Evolutionary conservation across 2,329 filamentous ascomycete genomes (phyloP), one percentile per base, ranked within the genome.

Genomic region (Ophiostoma angusticollis): DNA sequence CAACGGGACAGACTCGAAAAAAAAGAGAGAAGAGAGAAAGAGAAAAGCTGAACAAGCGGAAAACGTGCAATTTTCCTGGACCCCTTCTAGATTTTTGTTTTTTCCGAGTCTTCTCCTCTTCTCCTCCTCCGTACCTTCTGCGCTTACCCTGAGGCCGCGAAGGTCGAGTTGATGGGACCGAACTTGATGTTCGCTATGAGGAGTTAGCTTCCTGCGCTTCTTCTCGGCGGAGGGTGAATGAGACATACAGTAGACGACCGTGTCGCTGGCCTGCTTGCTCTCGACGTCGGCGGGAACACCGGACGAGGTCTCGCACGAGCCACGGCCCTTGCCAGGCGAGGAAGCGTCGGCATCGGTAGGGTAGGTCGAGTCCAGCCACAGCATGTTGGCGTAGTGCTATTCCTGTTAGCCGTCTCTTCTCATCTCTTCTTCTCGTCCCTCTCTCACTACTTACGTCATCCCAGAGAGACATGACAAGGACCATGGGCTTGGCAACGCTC

Each of bases 351-450:
- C 56, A 41, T 58, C 54, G 37, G 62, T 60, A 13, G 70, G 68
- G 60, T 68, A 73, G 51, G 56, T 62, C n/a, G 64, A 67, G 59
- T 77, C 72, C 43, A 78, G 64, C 73, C 73, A 78, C 40, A 72
- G 63, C 70, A 77, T 76, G 58, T 71, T 67, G 50, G 72, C 60
- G 37, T 67, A 59, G 56, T 78, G 69, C 50, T 55, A 14, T 12
- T 4, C 2, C n/a, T 31, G 31, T 33, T 39, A 39, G 31, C n/a
- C n/a, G n/a, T n/a, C n/a, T n/a, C n/a, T n/a, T n/a, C n/a, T n/a
- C n/a, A n/a, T n/a, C n/a, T n/a, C n/a, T n/a, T n/a, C n/a, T n/a
- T n/a, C n/a, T n/a, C n/a, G n/a, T n/a, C n/a, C n/a, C n/a, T n/a
- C n/a, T n/a, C n/a, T n/a, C n/a, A n/a, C n/a, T 22, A 46, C 50